Percentiles rank a stretch among this genome's conserved stretches.
phyloP scores from a whole-genome alignment of 257 asterid species.

The Lycium ferocissimum region DNA sequence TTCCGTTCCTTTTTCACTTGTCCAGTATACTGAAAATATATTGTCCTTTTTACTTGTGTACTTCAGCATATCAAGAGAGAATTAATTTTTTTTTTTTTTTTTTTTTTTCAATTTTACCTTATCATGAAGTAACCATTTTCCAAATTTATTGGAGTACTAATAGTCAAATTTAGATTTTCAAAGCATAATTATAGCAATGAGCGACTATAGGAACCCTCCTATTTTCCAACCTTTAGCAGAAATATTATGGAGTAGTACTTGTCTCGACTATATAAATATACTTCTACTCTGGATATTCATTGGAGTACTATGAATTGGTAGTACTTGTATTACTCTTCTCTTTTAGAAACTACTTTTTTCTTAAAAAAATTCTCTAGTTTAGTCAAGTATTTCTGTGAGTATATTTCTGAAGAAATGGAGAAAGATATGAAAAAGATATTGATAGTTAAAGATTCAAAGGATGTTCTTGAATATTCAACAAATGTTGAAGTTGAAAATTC shows the following conservation, averaged over 20 bases:
- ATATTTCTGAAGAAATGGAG: too few relatives aligned
- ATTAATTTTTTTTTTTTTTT: neutral
- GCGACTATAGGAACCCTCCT: neutral
- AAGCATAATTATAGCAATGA: neutral
- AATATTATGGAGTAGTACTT: neutral
- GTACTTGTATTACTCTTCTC: neutral
- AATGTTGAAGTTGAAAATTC: neutral
- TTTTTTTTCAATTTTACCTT: neutral
- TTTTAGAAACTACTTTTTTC: neutral
- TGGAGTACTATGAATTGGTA: neutral
- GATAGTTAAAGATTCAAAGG: neutral
- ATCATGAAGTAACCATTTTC: neutral
- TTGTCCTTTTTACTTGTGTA: neutral
- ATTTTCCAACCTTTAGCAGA: neutral
- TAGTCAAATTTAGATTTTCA: neutral
- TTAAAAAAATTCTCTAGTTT: too few relatives aligned
- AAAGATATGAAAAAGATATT: too few relatives aligned
- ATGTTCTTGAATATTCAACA: too few relatives aligned
- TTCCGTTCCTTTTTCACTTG: neutral
- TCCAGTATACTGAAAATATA: neutral
- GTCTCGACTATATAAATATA: neutral
- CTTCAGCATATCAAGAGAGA: neutral
- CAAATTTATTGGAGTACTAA: neutral
- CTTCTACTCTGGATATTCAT: neutral
- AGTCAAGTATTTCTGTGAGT: too few relatives aligned